Conservation (phyloP, 495 filamentous ascomycete species). For the Hypomontagnella monticulosa region DNA sequence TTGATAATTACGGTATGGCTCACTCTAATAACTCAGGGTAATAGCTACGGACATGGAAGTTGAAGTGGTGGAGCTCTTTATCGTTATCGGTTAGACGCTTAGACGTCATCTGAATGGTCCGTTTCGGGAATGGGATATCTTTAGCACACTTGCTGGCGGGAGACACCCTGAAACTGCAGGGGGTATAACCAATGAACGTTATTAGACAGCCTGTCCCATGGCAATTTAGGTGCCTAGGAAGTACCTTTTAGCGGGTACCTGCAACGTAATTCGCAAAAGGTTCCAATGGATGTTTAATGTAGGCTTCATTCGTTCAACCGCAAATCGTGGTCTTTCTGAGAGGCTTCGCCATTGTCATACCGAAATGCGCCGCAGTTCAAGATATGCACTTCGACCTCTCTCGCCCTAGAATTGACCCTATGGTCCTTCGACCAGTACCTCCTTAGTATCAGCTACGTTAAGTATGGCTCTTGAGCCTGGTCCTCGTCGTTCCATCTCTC, state of each 20-base stretch:
- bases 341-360: constrained; percentile 9
- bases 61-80: constrained; percentile 22
- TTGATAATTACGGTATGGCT: constrained; percentile 5
- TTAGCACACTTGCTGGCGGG: constrained; percentile 21
- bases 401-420: constrained; percentile 37
- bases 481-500: constrained; percentile 73
- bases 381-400: constrained; percentile 40
- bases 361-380: constrained; percentile 35
- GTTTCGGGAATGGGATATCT: constrained; percentile 24
- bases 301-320: constrained; percentile 14
- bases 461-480: constrained; percentile 78
- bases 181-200: constrained; percentile 22
- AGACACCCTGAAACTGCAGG: constrained; percentile 24
- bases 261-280: constrained; percentile 39
- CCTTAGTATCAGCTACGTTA: constrained; percentile 41
- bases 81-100: constrained; percentile 30
- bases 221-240: constrained; percentile 7
- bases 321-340: constrained; percentile 12
- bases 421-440: constrained; percentile 42
- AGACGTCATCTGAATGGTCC: constrained; percentile 32
- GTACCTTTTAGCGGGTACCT: constrained; percentile 35
- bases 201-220: constrained; percentile 11
- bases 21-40: neutral
- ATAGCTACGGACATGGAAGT: neutral
- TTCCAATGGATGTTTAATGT: constrained; percentile 13